Base-by-base conservation (phyloP, 1,284 basidiomycete species). In the Rhodotorula sp. region DNA sequence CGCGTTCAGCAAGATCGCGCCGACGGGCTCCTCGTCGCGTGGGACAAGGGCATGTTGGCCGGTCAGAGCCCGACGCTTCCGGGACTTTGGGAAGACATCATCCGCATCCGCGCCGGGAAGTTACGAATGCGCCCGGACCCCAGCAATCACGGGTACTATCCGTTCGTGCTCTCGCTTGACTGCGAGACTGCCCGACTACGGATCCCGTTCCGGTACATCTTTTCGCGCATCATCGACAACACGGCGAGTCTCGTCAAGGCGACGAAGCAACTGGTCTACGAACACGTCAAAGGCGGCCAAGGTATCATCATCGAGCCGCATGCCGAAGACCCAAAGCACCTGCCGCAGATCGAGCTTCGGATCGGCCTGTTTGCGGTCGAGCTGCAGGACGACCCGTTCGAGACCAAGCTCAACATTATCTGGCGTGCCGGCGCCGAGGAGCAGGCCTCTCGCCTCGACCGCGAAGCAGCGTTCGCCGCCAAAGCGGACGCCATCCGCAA, bases 311-410 rank as follows among this genome's bases (percentile, higher is more conserved):
- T 85, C 87, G 29, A 79, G 51, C 92, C 93, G 0, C 83, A 83
- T 49, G 83, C 87, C 0, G 91, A 94, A 79, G 83, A 81, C 2
- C 86, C 91, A 0, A 95, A 93, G 80, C 75, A 79, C 0, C 80
- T 93, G 4, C 93, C 93, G 1, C 71, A 79, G 58, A 79, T 83
- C 0, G 83, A 84, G 58, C 78, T 96, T 55, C 82, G 82, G 5
- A 79, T 97, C 64, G 84, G 82, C 46, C 82, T 95, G 54, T 83
- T 86, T 33, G 76, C 79, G 20, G 22, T 93, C 8, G 94, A 98
- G 80, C 89, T 88, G n/a, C 86, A 88, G 33, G 95, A 99, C 79
- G 91, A 95, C 78, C 86, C 89, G 0, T 87, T 97, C 67, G 95
- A 99, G 81, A 87, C 87, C 33, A 87, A 85, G 71, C 81, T 98